A percentile compares a stretch with the other conserved stretches of the same genome.
Conservation (phyloP, 345 rosid genomes). For the Citrus glauca region DNA sequence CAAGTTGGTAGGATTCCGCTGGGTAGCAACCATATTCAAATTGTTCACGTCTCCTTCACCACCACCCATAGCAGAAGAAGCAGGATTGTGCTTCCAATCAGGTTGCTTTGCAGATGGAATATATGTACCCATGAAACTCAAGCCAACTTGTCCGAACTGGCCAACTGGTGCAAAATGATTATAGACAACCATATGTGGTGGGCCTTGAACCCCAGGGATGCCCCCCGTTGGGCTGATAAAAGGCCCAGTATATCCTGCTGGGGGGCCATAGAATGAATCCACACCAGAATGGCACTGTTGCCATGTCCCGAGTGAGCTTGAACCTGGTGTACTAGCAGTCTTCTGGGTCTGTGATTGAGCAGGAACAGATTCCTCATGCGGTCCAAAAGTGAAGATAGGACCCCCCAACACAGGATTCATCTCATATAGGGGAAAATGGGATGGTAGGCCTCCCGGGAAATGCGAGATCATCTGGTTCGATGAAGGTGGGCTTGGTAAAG, state of each 20-base stretch:
- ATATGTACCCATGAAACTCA: constrained; percentile 94
- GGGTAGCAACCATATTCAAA: constrained; percentile 52
- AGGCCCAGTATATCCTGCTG: constrained; percentile 83
- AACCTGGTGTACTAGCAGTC: constrained; percentile 50
- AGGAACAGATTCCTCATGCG: constrained; percentile 69
- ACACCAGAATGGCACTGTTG: constrained; percentile 80
- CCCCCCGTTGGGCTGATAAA: constrained; percentile 86
- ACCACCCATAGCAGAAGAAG: constrained; percentile 49
- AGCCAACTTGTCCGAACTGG: constrained; percentile 89
- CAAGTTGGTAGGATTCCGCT: constrained; percentile 51
- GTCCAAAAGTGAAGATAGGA: constrained; percentile 87
- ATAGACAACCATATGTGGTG: constrained; percentile 93
- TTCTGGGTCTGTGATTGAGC: constrained; percentile 74
- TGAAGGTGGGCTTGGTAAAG: constrained; percentile 69
- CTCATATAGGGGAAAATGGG: constrained; percentile 87
- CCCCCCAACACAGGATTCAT: constrained; percentile 89
- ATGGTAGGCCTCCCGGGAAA: constrained; percentile 73
- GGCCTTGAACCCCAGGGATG: constrained; percentile 86
- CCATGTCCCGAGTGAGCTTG: constrained; percentile 74
- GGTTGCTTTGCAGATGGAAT: constrained; percentile 91
- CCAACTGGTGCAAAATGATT: constrained; percentile 99
- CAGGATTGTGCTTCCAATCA: constrained; percentile 87
- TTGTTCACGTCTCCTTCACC: constrained; percentile 64
- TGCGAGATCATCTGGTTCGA: constrained; percentile 79
- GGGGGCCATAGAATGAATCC: constrained; percentile 90